Conservation (phyloP, 2,329 filamentous ascomycete genomes). For the Cordyceps farinosa region DNA sequence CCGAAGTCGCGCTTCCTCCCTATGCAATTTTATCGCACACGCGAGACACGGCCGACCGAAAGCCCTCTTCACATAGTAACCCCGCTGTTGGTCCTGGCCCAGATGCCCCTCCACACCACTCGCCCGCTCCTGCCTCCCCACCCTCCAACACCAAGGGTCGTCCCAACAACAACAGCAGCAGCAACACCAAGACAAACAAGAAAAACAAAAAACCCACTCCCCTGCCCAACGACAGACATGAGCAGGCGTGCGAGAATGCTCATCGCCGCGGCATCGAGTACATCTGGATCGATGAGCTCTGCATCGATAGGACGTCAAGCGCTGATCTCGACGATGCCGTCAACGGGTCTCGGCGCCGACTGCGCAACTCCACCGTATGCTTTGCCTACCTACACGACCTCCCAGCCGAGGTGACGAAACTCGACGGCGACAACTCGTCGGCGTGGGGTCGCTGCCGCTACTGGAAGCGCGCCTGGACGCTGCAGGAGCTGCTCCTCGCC, state of each 20-base stretch:
- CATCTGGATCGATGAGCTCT: slow-evolving; percentile 13
- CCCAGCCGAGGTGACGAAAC: too few species aligned
- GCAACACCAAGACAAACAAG: too few species aligned
- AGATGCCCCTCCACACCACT: neutral
- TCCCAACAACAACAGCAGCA: neutral
- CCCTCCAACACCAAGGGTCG: neutral
- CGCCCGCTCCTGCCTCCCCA: neutral
- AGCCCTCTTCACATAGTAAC: neutral
- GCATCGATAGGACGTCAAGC: slow-evolving; percentile 11
- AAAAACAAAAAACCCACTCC: too few species aligned
- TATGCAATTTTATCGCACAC: slow-evolving; percentile 4
- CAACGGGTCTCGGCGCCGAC: slow-evolving; percentile 2
- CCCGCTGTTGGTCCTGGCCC: neutral
- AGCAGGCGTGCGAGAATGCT: neutral
- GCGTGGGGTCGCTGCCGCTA: slow-evolving; percentile 7
- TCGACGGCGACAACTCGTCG: neutral
- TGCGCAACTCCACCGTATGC: slow-evolving; percentile 6
- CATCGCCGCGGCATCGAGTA: slow-evolving; percentile 3
- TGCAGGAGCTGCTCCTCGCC: slow-evolving; percentile 16
- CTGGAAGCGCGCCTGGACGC: slow-evolving; percentile 14
- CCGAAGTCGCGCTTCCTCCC: neutral
- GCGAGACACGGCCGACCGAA: neutral
- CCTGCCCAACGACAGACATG: neutral
- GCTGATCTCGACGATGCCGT: slow-evolving; percentile 14
- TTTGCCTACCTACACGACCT: slow-evolving; percentile 13